phyloP scores from a whole-genome alignment of 1,139 yeast species.

The Saccharomyces hybrid region DNA sequence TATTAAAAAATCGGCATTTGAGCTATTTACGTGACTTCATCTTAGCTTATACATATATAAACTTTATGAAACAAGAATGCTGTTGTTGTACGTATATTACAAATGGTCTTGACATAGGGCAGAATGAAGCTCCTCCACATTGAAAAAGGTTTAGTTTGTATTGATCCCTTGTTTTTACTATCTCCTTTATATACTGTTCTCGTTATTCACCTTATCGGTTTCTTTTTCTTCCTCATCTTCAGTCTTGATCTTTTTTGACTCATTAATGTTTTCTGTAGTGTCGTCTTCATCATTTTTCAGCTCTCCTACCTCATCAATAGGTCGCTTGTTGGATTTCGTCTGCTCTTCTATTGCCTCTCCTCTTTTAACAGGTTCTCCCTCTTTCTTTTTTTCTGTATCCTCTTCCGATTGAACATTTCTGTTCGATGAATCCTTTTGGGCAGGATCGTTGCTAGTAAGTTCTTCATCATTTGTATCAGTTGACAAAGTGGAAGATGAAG shows the following conservation, averaged over 20 bases:
- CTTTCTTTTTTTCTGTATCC: background rate
- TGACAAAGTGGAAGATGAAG: background rate
- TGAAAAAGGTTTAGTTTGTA: background rate
- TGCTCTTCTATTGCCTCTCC: background rate
- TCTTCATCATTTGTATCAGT: background rate
- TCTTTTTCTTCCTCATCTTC: slow-evolving; percentile 1
- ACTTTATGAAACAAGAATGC: background rate
- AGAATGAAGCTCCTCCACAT: background rate
- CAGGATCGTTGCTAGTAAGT: background rate
- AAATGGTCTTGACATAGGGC: background rate
- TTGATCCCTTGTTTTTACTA: background rate
- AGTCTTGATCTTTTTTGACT: background rate
- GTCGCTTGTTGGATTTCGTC: background rate
- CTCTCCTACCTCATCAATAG: background rate
- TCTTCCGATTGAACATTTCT: background rate
- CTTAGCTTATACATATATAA: background rate
- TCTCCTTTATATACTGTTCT: background rate
- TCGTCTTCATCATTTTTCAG: slow-evolving; percentile 1
- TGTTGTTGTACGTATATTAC: background rate
- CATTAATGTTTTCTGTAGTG: background rate
- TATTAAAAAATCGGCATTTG: background rate
- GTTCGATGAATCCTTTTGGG: background rate
- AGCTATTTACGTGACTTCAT: background rate
- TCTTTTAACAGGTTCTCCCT: slow-evolving; percentile 2
- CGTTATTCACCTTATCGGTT: background rate